A percentile compares a stretch with the other conserved stretches of the same genome.
Evolutionary conservation across 2,329 filamentous ascomycete genomes (phyloP).

Genomic region (Ophiostoma novo-ulmi): DNA sequence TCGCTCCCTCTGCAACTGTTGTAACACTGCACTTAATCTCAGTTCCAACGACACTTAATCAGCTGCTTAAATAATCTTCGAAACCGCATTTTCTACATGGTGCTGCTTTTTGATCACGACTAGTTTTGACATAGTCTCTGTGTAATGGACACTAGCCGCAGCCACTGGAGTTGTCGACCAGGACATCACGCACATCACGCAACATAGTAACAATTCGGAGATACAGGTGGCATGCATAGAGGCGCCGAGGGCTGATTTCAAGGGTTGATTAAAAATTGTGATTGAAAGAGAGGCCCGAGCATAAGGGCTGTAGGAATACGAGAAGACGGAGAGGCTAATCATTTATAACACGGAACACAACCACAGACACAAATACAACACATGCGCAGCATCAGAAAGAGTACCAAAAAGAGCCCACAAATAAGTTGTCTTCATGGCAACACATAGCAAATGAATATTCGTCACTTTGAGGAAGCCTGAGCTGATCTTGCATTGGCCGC

Average conservation of each 20-base stretch:
- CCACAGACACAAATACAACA: neutral
- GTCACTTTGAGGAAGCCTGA: neutral
- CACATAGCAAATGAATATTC: neutral
- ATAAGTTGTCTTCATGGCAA: neutral
- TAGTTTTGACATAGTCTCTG: too few species aligned
- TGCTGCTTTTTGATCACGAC: neutral
- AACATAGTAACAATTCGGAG: neutral
- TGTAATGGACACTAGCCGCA: neutral
- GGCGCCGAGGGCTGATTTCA: neutral
- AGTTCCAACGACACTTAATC: neutral
- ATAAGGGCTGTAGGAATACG: neutral
- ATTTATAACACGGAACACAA: neutral
- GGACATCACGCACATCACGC: neutral
- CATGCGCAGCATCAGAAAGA: neutral
- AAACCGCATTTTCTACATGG: neutral
- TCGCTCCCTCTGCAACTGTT: neutral
- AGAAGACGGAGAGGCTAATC: neutral
- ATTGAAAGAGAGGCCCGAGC: neutral
- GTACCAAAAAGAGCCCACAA: neutral
- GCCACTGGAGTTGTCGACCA: neutral
- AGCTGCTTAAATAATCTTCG: neutral
- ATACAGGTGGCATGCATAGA: neutral
- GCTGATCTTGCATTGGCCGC: neutral
- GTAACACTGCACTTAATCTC: neutral
- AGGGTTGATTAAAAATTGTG: neutral